Evolutionary conservation across 768 basidiomycete genomes (phyloP), one percentile per base, ranked within the genome.

Genomic region (Tulasnella sp.): DNA sequence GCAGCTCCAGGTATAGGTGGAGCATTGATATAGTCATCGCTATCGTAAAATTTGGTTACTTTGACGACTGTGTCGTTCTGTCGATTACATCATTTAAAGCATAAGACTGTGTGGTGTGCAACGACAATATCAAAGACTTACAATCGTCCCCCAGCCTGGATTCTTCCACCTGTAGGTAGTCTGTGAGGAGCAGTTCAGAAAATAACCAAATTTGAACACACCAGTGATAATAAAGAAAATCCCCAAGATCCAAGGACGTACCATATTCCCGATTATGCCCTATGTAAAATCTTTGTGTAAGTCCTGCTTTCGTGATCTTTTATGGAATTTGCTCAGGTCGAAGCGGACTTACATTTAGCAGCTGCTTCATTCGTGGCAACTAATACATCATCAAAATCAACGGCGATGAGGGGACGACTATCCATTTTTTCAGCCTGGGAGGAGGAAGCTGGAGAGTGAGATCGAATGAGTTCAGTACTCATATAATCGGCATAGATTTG

Each of bases 331-430:
- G 39, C 15, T 35, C 1, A 15, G 15, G 10, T n/a, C 12, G 25
- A 20, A 45, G 16, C 22, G 29, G 9, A 61, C 76, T 59, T 61
- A 81, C 82, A 84, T 32, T 74, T 59, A 13, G 74, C 72, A 16
- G 82, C 69, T 20, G 65, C 63, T 33, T 64, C 54, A 61, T 83
- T 84, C n/a, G 80, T 83, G 60, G 72, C 62, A 54, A 75, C 68
- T 50, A 83, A 64, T 32, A 83, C 81, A 64, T 83, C 81, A 54
- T 83, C 80, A 48, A 82, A 58, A 62, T 83, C 81, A 34, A 81
- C 65, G 3, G 78, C 76, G 58, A 83, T 75, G 44, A 78, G 60
- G 24, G 52, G 52, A 19, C 13, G 22, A 10, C 15, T n/a, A n/a
- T n/a, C n/a, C n/a, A n/a, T n/a, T n/a, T n/a, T n/a, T n/a, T n/a